phyloP scores from a whole-genome alignment of 169 alveolate genomes.

The Neospora caninum region DNA sequence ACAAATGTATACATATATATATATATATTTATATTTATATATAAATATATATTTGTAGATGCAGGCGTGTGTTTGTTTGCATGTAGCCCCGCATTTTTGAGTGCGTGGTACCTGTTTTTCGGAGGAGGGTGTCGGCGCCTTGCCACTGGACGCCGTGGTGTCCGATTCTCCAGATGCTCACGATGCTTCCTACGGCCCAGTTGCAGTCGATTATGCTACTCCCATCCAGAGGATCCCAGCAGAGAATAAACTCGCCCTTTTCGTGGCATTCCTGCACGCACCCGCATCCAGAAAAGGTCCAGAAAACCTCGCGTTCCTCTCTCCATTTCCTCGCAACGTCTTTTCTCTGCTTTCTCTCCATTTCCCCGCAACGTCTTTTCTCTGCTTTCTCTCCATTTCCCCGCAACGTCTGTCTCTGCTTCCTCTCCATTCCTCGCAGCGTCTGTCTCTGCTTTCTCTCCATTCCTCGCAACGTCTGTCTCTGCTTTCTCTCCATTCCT shows the following conservation, averaged over 20 bases:
- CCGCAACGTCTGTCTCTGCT: background rate
- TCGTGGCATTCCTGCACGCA: slow-evolving; percentile 64
- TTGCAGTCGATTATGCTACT: slow-evolving; percentile 85
- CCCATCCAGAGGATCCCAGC: slow-evolving; percentile 91
- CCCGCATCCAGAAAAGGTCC: background rate
- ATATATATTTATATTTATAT: background rate
- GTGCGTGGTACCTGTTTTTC: slow-evolving; percentile 51
- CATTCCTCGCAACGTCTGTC: background rate
- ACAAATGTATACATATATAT: background rate
- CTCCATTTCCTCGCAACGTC: background rate
- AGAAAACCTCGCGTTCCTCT: background rate
- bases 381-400: background rate
- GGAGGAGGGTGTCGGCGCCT: slow-evolving; percentile 64
- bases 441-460: background rate
- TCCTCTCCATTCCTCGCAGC: background rate
- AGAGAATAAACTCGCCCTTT: slow-evolving; percentile 78
- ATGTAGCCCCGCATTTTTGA: no score
- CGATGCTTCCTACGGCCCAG: slow-evolving; percentile 87
- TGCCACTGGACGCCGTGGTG: slow-evolving; percentile 68
- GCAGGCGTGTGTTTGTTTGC: background rate
- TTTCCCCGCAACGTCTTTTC: background rate
- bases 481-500: background rate
- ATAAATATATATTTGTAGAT: background rate
- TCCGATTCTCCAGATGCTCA: slow-evolving; percentile 85
- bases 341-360: background rate